Percentiles rank a stretch among this genome's conserved stretches.
These are phyloP conservation scores for Calocybe indica DNA, from an alignment of 768 basidiomycete species.

Conservation along the genomic window DNA sequence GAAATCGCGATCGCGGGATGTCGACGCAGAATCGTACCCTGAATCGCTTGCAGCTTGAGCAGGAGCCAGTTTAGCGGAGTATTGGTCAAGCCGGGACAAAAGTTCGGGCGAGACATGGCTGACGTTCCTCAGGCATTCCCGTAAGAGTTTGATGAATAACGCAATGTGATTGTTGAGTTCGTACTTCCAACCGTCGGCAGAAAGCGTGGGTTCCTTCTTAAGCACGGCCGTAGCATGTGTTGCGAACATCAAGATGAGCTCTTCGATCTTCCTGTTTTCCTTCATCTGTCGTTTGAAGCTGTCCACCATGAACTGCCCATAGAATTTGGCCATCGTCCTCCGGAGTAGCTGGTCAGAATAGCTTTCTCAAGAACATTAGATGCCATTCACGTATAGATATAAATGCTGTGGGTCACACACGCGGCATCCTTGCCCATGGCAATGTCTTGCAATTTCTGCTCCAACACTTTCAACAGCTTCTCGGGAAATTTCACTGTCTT, in stretches of 20 bases:
- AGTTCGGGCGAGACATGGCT: constrained; percentile 84
- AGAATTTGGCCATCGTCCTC: constrained; percentile 88
- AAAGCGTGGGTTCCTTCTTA: constrained; percentile 82
- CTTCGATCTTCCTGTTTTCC: constrained; percentile 95
- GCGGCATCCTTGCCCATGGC: constrained; percentile 88
- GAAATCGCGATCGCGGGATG: constrained; percentile 53
- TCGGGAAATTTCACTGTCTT: constrained; percentile 93
- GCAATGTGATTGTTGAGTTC: constrained; percentile 92
- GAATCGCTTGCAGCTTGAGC: constrained; percentile 54
- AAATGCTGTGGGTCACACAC: constrained; percentile 42
- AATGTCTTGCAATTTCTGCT: constrained; percentile 84
- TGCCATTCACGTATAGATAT: neutral
- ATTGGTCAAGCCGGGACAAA: constrained; percentile 73
- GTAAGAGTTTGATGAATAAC: constrained; percentile 79
- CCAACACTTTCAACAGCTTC: constrained; percentile 86
- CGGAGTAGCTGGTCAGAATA: constrained; percentile 89
- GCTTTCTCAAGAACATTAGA: constrained; percentile 30
- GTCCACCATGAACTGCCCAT: constrained; percentile 82
- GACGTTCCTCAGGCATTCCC: constrained; percentile 68
- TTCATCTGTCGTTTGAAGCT: constrained; percentile 87
- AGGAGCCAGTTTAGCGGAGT: constrained; percentile 74
- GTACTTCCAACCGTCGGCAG: constrained; percentile 86
- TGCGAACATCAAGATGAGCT: constrained; percentile 94
- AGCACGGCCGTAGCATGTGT: constrained; percentile 83
- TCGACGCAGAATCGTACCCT: constrained; percentile 59